Conservation (phyloP, 2,329 filamentous ascomycete species). For the Microcyclospora pomicola region DNA sequence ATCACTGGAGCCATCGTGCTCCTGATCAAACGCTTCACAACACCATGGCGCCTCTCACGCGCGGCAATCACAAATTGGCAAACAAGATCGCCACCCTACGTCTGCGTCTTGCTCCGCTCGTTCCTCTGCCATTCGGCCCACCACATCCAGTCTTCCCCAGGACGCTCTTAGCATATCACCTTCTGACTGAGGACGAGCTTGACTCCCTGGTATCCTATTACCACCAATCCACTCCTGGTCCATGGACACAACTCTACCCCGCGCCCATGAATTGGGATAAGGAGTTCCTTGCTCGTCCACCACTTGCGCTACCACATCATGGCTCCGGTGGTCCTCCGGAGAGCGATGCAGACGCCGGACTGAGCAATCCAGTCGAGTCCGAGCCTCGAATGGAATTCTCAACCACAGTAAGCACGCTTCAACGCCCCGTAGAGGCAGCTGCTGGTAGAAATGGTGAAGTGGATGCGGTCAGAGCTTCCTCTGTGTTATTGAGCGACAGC, state of each 20-base stretch:
- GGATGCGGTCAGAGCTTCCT: conserved; percentile 2
- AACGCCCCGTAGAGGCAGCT: conserved; percentile 7
- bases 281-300: conserved; percentile 23
- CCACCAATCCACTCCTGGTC: conserved; percentile 49
- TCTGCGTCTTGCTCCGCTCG: conserved; percentile 51
- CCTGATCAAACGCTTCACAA: no score
- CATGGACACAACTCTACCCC: conserved; percentile 49
- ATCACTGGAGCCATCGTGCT: no score
- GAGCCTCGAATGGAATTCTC: conserved; percentile 10
- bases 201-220: conserved; percentile 60
- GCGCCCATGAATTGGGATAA: conserved; percentile 51
- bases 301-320: not conserved
- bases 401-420: conserved; percentile 26
- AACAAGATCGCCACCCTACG: conserved; percentile 53
- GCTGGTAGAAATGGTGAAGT: conserved; percentile 2
- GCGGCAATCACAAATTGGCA: conserved; percentile 30
- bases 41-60: conserved; percentile 20
- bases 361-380: not conserved
- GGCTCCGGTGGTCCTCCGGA: not conserved
- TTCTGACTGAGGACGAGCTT: conserved; percentile 56
- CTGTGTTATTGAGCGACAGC: conserved; percentile 21
- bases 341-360: not conserved
- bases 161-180: conserved; percentile 58
- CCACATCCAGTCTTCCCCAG: conserved; percentile 51
- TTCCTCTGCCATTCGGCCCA: conserved; percentile 41